Base-by-base conservation (phyloP, 1,284 basidiomycete species). In the Melanopsichium pennsylvanicum region DNA sequence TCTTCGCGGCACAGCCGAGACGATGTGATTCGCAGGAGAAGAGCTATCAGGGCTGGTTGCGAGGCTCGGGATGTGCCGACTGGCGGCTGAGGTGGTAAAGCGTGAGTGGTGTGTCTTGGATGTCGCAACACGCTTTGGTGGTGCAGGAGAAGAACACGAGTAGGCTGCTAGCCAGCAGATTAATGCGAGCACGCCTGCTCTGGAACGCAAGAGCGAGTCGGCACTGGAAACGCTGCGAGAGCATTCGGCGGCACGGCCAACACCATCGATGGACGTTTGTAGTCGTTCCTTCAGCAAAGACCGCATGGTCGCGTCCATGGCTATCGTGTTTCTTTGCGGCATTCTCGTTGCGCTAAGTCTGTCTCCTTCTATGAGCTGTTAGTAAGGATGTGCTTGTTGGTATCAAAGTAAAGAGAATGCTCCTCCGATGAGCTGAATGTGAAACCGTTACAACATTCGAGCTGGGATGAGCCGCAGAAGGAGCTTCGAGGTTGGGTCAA, bases 91-190 rank as follows among this genome's bases (percentile, higher is more conserved):
- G 13, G 2, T 19, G 8, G 47, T 11, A 0, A 35, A 36, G 0
- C 38, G 21, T 6, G 47, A 37, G 15, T 13, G n/a, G 10, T 33
- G 10, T 4, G 19, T n/a, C 2, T 33, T 29, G 15, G 19, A 40
- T 13, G 50, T n/a, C 26, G 16, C 33, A 5, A 23, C 12, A 12
- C 19, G 54, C 1, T 18, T 44, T 15, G 52, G 12, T 15, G 48
- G 37, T 26, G 48, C 27, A n/a, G 42, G 52, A 10, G 57, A 47
- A 11, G 56, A 48, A 43, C 55, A 68, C 2, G 64, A 68, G 43
- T 62, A 52, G 5, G 55, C 54, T 5, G 64, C 64, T 3, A 68
- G 26, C 64, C 64, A 68, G 54, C 64, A 62, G 21, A 68, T 36
- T 15, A 68, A 15, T 2, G 64, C 64, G 3, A 68, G 37, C 4